Evolutionary conservation across 352 stramenopile genomes (phyloP), one percentile per base, ranked within the genome.

Genomic region (Globisporangium yorkense): DNA sequence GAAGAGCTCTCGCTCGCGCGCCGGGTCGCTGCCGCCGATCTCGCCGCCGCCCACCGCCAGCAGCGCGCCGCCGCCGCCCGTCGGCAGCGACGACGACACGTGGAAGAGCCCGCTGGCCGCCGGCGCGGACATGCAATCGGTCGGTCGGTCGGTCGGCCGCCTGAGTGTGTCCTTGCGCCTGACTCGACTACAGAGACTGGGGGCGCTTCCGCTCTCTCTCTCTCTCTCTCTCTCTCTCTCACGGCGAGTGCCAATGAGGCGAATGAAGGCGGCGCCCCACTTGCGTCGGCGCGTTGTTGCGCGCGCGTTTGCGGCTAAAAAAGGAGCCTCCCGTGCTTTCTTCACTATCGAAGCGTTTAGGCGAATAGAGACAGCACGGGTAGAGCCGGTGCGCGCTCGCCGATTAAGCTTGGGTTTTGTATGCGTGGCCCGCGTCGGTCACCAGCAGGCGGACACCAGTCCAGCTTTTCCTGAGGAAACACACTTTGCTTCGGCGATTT

Each of bases 51-150:
- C 61, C 10, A 61, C 59, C 24, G 52, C 56, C 3, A 78, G 61
- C 16, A 67, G 61, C 18, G 74, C 63, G 39, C 66, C 20, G 20
- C 66, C 20, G 20, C 12, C 35, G 35, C 29, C 43, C 8, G 64
- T 39, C 37, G 63, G 54, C 53, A 48, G 47, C 49, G 57, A 68
- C 53, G 35, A 52, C 57, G 51, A 59, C 54, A 41, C 66, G 58
- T 75, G 62, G 64, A 68, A 67, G 63, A 73, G 64, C 15, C 59
- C 59, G 45, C 59, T 65, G 44, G 58, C 21, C 16, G 58, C 52
- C 24, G 50, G 57, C 33, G 52, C 37, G 20, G 59, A 58, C 51
- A 58, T 59, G 24, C 35, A 41, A 15, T 15, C 35, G 31, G 31
- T 7, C 5, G 31, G 5, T 9, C 5, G 31, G 31, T 35, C 33